Evolutionary conservation across 257 asterid species (phyloP), one percentile per base, ranked within the genome.

Genomic region (Solanum microdontum): DNA sequence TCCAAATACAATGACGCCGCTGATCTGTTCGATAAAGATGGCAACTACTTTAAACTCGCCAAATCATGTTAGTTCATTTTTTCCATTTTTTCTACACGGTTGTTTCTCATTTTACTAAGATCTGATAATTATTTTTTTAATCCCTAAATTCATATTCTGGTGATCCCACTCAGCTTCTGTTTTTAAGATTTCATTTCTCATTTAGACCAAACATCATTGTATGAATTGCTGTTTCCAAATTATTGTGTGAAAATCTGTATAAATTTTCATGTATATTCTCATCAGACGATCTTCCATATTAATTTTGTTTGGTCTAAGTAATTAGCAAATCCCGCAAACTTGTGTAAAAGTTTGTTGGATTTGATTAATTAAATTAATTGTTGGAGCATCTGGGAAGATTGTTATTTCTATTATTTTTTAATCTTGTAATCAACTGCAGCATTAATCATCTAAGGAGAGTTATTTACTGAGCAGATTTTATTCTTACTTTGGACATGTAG

Each of bases 1-100:
- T 93, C 97, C 90, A 96, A 96, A 89, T 72, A 93, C 75, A 98
- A 96, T 86, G 99, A 96, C 82, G 99, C 98, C 64, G 94, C 97
- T 62, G 98, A 96, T 28, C 92, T 94, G 33, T 95, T 89, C 89
- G 98, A 96, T 17, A 95, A 93, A 92, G 98, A 98, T 8, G 99
- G 94, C 79, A 95, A 95, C 90, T 84, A 93, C 82, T 95, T 90
- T 92, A 96, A 96, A 90, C 98, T 96, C 90, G 96, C 94, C 83
- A 95, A 96, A 93, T 96, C 99, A 84, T 95, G 98, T 95, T 91
- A 40, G 77, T 79, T 72, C 40, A 12, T 7, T 58, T 21, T 14
- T 8, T 86, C 28, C 10, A 14, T 3, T 73, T 74, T 23, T n/a
- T 43, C 82, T 30, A 70, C 13, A 15, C 10, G 5, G 23, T 14